phyloP scores from a whole-genome alignment of 169 alveolate species.

The Plasmodium billcollinsi region DNA sequence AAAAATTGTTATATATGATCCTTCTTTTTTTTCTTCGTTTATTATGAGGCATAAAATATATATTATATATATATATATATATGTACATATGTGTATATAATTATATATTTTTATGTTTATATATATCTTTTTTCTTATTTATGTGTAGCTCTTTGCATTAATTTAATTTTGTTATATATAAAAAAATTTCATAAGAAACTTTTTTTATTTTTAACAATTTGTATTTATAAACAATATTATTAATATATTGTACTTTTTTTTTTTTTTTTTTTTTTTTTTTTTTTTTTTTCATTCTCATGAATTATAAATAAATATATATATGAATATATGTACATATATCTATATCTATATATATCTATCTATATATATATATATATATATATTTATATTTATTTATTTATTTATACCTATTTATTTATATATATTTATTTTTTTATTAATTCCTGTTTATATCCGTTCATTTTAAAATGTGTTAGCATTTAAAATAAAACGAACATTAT shows the following conservation, averaged over 20 bases:
- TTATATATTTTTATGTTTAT: too few species aligned
- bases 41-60: too few species aligned
- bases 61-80: too few species aligned
- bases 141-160: neutral
- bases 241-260: too few species aligned
- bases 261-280: neutral
- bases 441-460: too few species aligned
- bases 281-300: too few species aligned
- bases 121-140: neutral
- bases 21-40: too few species aligned
- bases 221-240: neutral
- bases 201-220: neutral
- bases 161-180: constrained; percentile 1
- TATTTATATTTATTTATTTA: neutral
- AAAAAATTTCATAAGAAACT: constrained; percentile 1
- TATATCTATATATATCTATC: neutral
- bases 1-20: too few species aligned
- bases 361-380: neutral
- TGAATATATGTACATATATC: neutral
- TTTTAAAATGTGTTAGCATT: too few species aligned
- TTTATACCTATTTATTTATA: neutral
- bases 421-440: neutral
- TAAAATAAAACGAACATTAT: too few species aligned
- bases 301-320: neutral
- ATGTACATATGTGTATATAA: too few species aligned